Conservation (phyloP, 2,329 filamentous ascomycete species). For the Phialophora tarda region DNA sequence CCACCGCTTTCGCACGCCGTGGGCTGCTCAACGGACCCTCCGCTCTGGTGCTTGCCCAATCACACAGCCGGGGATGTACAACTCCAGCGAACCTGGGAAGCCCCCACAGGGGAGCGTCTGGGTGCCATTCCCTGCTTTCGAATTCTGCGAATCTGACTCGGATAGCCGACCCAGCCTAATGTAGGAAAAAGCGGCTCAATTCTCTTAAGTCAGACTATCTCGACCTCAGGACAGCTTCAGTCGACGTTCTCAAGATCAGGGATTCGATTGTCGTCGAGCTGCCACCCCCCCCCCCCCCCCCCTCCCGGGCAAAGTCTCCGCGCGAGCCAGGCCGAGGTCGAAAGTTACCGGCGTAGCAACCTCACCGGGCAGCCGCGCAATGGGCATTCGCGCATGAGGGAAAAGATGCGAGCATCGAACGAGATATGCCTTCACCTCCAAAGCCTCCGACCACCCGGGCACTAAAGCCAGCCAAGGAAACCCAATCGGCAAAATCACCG, state of each 20-base stretch:
- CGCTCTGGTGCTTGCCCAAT: not conserved
- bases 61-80: not conserved
- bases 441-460: constrained; percentile 17
- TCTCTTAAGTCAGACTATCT: not conserved
- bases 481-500: constrained; percentile 16
- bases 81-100: not conserved
- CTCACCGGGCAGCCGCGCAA: not conserved
- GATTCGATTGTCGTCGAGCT: not conserved
- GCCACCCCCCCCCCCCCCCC: no score
- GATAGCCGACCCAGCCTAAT: not conserved
- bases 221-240: not conserved
- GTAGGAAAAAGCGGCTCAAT: not conserved
- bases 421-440: constrained; percentile 26
- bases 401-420: constrained; percentile 6
- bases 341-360: not conserved
- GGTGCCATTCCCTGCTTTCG: not conserved
- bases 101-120: not conserved
- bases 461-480: constrained; percentile 31
- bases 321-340: not conserved
- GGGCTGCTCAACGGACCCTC: no score
- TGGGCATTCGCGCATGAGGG: not conserved
- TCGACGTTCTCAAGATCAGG: not conserved
- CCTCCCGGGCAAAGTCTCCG: not conserved
- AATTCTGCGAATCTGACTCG: not conserved
- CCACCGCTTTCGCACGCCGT: not conserved